These are phyloP conservation scores for Panaeolus papilionaceus DNA, from an alignment of 768 basidiomycete species.

Conservation along the genomic window DNA sequence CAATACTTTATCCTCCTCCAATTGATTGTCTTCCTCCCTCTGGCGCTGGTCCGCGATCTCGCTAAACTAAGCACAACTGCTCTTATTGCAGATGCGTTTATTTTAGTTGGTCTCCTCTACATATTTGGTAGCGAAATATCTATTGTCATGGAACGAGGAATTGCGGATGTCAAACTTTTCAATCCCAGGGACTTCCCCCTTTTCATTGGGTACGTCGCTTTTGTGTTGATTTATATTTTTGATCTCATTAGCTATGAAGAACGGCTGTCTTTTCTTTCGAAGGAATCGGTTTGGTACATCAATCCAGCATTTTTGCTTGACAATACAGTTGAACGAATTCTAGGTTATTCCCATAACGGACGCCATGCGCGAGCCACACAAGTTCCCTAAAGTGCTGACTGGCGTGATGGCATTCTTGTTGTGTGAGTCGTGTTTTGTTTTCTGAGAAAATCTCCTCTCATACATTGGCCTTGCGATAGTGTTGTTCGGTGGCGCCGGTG, in stretches of 20 bases:
- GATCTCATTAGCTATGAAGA: conserved; percentile 42
- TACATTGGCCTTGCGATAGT: conserved; percentile 44
- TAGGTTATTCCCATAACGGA: conserved; percentile 96
- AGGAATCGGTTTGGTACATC: conserved; percentile 86
- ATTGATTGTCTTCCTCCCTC: conserved; percentile 85
- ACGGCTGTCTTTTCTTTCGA: conserved; percentile 99
- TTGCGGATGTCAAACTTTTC: conserved; percentile 85
- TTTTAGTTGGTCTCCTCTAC: conserved; percentile 85
- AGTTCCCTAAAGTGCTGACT: conserved; percentile 88
- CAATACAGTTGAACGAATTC: conserved; percentile 12
- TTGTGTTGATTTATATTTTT: background rate
- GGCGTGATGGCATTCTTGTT: conserved; percentile 91
- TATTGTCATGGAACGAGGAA: conserved; percentile 69
- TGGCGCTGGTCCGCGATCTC: conserved; percentile 91
- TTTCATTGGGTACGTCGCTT: conserved; percentile 78
- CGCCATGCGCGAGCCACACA: conserved; percentile 93
- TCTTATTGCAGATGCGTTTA: conserved; percentile 93
- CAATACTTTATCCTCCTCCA: conserved; percentile 86
- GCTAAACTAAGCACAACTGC: conserved; percentile 93
- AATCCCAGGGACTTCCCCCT: conserved; percentile 90
- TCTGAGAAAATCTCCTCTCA: conserved; percentile 1
- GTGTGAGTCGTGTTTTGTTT: conserved; percentile 44
- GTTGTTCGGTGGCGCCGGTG: conserved; percentile 88
- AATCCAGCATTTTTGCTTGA: conserved; percentile 2
- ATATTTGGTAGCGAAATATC: conserved; percentile 87